A percentile compares a stretch with the other conserved stretches of the same genome.
phyloP scores from a whole-genome alignment of 768 basidiomycete species.

The Leccinum longicurvipes region DNA sequence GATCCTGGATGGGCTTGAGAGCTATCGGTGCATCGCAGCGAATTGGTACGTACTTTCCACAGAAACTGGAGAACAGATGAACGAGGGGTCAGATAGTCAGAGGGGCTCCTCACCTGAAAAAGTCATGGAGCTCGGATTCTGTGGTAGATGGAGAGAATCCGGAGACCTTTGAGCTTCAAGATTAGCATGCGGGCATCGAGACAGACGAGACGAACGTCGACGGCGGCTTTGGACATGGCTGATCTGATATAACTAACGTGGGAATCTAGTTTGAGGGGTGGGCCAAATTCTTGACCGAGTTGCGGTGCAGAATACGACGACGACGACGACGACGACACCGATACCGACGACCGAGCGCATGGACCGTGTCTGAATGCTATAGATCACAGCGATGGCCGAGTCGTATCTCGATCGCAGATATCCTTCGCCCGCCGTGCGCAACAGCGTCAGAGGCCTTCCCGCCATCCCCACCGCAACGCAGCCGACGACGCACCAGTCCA shows the following conservation, averaged over 20 bases:
- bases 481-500: constrained; percentile 29
- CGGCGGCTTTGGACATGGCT: constrained; percentile 21
- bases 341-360: not conserved
- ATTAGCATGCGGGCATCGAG: not conserved
- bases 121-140: constrained; percentile 67
- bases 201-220: constrained; percentile 35
- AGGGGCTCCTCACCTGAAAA: constrained; percentile 63
- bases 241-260: no score
- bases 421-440: constrained; percentile 1
- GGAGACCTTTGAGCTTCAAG: constrained; percentile 51
- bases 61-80: constrained; percentile 55
- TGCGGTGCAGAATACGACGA: constrained; percentile 16
- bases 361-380: not conserved
- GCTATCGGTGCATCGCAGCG: not conserved
- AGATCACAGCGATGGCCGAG: constrained; percentile 18
- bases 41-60: constrained; percentile 61
- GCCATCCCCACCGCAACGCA: constrained; percentile 19
- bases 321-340: constrained; percentile 16
- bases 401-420: constrained; percentile 7
- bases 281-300: no score
- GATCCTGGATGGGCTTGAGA: constrained; percentile 46
- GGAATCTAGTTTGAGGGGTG: constrained; percentile 6
- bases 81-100: not conserved
- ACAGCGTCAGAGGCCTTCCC: constrained; percentile 30
- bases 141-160: constrained; percentile 65